Base-by-base conservation (phyloP, 306 rosid genomes). In the Crotalaria pallida region DNA sequence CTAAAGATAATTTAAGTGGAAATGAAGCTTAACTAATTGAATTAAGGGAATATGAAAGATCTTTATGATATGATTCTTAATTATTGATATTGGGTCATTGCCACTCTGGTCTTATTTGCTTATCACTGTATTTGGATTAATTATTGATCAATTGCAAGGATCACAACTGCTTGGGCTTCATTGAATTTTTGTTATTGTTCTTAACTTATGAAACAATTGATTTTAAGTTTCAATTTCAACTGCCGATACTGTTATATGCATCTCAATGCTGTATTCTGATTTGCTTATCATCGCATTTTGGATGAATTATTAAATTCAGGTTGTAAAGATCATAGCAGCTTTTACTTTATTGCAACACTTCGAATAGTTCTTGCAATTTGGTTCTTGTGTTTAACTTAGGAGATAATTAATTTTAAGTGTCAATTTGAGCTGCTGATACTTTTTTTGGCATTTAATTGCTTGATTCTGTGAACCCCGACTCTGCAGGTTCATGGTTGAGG, bases 301-400 rank as follows among this genome's bases (percentile, higher is more conserved):
- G 62, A 55, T 27, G 26, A 79, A 45, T 61, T 27, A 44, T 15
- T 63, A 16, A 38, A n/a, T n/a, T 18, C 17, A 15, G 24, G 65
- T 16, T 24, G 48, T 52, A 21, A 23, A 24, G 41, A 26, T 63
- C 36, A n/a, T 16, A n/a, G 47, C 50, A 77, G 57, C n/a, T 70
- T 41, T 73, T 73, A 73, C 71, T 73, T 68, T 17, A 24, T 77
- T 74, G 36, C 5, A 23, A 50, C 66, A 36, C 18, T 63, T 75
- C 40, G 11, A 44, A 1, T 18, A 23, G 12, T 23, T 11, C 58
- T 62, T 56, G 22, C 8, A 13, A 18, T 43, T 71, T 24, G 16
- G 3, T 60, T 69, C 15, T 59, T 57, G 43, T 65, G 21, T 15
- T 49, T 58, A 56, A 44, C 51, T 56, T 26, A 17, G 13, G 40